phyloP scores from a whole-genome alignment of 2,329 filamentous ascomycete species.

The Fusarium anthophilum region DNA sequence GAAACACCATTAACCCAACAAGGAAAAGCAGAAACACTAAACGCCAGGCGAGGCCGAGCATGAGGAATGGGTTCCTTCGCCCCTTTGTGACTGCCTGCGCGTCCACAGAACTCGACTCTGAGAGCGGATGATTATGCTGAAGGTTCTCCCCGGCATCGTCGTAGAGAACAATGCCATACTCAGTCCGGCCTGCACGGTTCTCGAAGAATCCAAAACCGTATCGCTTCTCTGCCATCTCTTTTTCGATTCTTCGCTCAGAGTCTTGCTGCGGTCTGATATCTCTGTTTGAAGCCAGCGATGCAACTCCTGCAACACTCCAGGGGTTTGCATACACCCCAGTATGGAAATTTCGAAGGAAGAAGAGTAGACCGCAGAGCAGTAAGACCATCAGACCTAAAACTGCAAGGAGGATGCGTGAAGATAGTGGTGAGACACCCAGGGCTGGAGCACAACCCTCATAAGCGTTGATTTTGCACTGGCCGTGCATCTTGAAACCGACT shows the following conservation, averaged over 20 bases:
- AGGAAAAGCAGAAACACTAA: slow-evolving; percentile 48
- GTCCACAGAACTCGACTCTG: slow-evolving; percentile 37
- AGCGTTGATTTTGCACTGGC: slow-evolving; percentile 32
- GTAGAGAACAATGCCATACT: slow-evolving; percentile 41
- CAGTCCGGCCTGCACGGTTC: slow-evolving; percentile 28
- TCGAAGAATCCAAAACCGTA: slow-evolving; percentile 41
- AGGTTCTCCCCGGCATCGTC: slow-evolving; percentile 31
- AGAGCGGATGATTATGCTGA: background rate
- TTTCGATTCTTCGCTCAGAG: slow-evolving; percentile 36
- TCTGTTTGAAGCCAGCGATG: slow-evolving; percentile 38
- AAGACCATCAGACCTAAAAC: slow-evolving; percentile 32
- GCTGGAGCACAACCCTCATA: slow-evolving; percentile 37
- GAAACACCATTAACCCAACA: slow-evolving; percentile 47
- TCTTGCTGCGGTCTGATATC: slow-evolving; percentile 32
- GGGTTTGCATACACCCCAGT: slow-evolving; percentile 44
- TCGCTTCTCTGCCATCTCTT: slow-evolving; percentile 40
- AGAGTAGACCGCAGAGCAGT: slow-evolving; percentile 31
- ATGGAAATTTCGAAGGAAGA: slow-evolving; percentile 35
- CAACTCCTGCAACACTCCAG: slow-evolving; percentile 46
- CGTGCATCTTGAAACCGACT: slow-evolving; percentile 41
- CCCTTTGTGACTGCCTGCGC: background rate
- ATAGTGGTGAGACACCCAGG: slow-evolving; percentile 33
- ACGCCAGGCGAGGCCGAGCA: slow-evolving; percentile 50
- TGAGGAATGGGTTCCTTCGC: slow-evolving; percentile 47
- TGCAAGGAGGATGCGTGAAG: slow-evolving; percentile 31